Conservation (phyloP, 768 basidiomycete genomes). For the Galerina marginata region DNA sequence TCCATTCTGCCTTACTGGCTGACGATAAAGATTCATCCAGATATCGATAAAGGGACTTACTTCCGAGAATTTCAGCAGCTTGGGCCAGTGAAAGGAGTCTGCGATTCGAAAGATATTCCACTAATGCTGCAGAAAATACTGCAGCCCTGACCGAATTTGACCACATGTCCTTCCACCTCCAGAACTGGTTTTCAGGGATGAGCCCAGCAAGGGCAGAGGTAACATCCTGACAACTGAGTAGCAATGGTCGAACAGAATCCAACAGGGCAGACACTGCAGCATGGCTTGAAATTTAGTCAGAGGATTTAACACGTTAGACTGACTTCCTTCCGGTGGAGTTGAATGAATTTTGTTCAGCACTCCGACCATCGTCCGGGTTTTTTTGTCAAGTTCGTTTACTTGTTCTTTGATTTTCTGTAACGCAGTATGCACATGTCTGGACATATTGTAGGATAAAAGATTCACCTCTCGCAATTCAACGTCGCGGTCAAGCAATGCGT, state of each 20-base stretch:
- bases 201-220: conserved; percentile 57
- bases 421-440: conserved; percentile 6
- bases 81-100: conserved; percentile 61
- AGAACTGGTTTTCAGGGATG: conserved; percentile 75
- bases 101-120: conserved; percentile 66
- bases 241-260: conserved; percentile 57
- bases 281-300: background rate
- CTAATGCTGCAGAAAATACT: conserved; percentile 68
- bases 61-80: conserved; percentile 63
- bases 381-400: conserved; percentile 76
- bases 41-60: conserved; percentile 48
- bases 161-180: conserved; percentile 90
- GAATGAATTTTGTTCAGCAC: conserved; percentile 81
- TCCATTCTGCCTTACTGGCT: conserved; percentile 72
- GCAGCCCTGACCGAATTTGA: conserved; percentile 68
- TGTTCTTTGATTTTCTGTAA: conserved; percentile 82
- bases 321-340: conserved; percentile 65
- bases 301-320: conserved; percentile 27
- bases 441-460: background rate
- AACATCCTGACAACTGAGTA: conserved; percentile 59
- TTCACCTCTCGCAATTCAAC: conserved; percentile 68
- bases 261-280: conserved; percentile 65
- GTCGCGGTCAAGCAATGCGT: conserved; percentile 65
- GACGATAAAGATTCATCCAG: background rate
- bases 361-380: conserved; percentile 73